Evolutionary conservation across 306 rosid genomes (phyloP).

Genomic region (Trifolium fragiferum): DNA sequence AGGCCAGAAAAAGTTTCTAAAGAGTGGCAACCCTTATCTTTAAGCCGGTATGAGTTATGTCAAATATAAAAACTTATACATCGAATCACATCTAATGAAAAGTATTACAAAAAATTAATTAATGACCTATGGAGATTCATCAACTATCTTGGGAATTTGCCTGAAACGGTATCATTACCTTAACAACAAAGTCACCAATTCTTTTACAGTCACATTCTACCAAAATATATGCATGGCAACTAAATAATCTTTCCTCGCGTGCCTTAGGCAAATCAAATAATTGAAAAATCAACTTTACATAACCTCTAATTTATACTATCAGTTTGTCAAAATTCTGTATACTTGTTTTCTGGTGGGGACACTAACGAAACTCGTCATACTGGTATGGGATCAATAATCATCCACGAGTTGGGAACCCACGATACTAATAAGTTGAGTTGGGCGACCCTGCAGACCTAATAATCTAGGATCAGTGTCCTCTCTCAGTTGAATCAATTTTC

Average conservation of each 20-base stretch:
- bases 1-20: not conserved
- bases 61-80: not conserved
- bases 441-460: not conserved
- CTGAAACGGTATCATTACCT: slow-evolving; percentile 24
- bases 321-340: slow-evolving; percentile 10
- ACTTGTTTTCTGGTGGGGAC: slow-evolving; percentile 1
- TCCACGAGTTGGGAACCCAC: slow-evolving; percentile 3
- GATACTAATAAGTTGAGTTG: slow-evolving; percentile 14
- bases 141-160: slow-evolving; percentile 32
- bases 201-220: slow-evolving; percentile 14
- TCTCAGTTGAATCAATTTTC: slow-evolving; percentile 2
- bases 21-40: slow-evolving; percentile 1
- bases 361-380: not conserved
- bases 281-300: slow-evolving; percentile 18
- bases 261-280: not conserved
- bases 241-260: slow-evolving; percentile 4
- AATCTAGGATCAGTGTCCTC: not conserved
- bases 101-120: slow-evolving; percentile 19
- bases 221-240: slow-evolving; percentile 22
- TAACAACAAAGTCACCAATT: slow-evolving; percentile 7
- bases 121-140: slow-evolving; percentile 24
- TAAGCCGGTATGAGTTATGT: not conserved
- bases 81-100: slow-evolving; percentile 11
- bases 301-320: not conserved
- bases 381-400: not conserved